These are phyloP conservation scores for Neurospora sp. DNA, from an alignment of 495 filamentous ascomycete genomes.

Conservation along the genomic window DNA sequence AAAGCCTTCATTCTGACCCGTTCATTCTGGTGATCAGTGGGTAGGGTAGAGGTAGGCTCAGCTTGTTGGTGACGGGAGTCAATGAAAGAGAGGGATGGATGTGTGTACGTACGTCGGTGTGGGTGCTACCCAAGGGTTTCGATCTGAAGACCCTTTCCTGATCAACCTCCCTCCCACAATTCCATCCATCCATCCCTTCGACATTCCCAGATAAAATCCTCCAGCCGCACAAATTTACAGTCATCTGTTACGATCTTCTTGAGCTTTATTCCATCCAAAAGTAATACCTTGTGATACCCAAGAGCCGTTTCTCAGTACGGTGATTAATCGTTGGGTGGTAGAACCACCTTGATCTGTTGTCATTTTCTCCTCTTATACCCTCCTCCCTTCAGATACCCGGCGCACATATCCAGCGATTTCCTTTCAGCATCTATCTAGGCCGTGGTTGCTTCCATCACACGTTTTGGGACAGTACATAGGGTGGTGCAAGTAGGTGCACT, in stretches of 20 bases:
- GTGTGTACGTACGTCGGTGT: neutral
- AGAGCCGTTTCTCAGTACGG: neutral
- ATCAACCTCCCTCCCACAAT: neutral
- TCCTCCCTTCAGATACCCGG: neutral
- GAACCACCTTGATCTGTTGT: neutral
- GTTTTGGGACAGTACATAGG: neutral
- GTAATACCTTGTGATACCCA: neutral
- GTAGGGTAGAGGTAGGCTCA: neutral
- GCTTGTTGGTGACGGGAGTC: neutral
- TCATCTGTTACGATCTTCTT: neutral
- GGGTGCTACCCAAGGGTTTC: neutral
- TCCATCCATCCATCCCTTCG: neutral
- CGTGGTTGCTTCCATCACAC: neutral
- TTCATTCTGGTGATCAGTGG: neutral
- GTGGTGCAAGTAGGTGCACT: neutral
- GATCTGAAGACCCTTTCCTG: neutral
- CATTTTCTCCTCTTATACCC: neutral
- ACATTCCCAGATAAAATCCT: neutral
- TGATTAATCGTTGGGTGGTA: neutral
- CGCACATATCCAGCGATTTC: neutral
- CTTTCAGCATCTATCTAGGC: neutral
- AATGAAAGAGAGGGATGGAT: neutral
- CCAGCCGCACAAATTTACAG: neutral
- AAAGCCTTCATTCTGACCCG: neutral
- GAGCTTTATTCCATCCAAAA: neutral